Base-by-base conservation (phyloP, 2,329 filamentous ascomycete species). In the Elsinoe necatrix region DNA sequence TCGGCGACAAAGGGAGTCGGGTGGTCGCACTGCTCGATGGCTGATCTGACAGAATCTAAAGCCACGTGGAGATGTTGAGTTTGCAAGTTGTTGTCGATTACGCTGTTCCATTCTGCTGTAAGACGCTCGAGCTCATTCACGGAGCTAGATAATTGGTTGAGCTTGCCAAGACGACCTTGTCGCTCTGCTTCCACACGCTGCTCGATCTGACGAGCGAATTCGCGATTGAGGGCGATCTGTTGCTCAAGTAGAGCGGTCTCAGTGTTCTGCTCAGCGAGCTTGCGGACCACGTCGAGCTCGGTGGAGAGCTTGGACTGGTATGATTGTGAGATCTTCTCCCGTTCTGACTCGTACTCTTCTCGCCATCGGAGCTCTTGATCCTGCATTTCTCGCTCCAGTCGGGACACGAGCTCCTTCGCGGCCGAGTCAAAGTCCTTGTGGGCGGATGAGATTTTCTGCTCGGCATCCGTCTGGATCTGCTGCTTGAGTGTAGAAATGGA, bases 51-150 rank as follows among this genome's bases (percentile, higher is more conserved):
- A 37, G 92, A 89, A 69, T 98, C 93, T 27, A 97, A 87, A 18
- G 93, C 93, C 34, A 98, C 89, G 68, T 96, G 89, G 25, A 98
- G 84, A 74, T 97, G 91, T 73, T 98, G 93, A 0, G 93, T 96
- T 72, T 88, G 86, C 61, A 97, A 81, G 73, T 93, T 97, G 59
- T 82, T 79, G 69, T 97, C 90, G 20, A 98, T 83, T 35, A 97
- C 89, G 39, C 84, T 82, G 72, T 92, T 95, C 90, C 90, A 97
- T 62, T 89, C 86, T 1, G 82, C 81, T 1, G 91, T 95, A 56
- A 98, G 81, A 71, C 85, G 84, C 75, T 96, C 91, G 11, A 98
- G 83, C 65, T 95, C 88, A 37, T 79, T 78, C 16, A 98, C 88
- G 11, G 85, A 85, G 31, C 81, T 76, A 16, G 85, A 86, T 27